Percentiles rank a stretch among this genome's conserved stretches.
phyloP scores from a whole-genome alignment of 768 basidiomycete species.

The Rhizopogon vinicolor region DNA sequence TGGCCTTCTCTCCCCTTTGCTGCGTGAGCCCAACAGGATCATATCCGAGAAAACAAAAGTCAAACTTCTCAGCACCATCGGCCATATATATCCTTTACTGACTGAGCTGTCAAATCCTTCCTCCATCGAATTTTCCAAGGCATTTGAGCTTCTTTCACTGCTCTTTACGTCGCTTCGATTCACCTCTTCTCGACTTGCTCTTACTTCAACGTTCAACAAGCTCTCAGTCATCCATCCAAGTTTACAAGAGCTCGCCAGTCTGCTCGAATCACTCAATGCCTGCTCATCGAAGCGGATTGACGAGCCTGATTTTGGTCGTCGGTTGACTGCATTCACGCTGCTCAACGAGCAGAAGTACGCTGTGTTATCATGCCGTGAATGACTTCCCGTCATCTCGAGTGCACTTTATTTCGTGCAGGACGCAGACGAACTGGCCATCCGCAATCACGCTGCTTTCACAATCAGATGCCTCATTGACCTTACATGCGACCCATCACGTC shows the following conservation, averaged over 20 bases:
- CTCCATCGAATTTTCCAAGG: conserved; percentile 42
- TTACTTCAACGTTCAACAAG: conserved; percentile 60
- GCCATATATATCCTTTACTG: conserved; percentile 61
- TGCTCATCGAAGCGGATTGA: conserved; percentile 80
- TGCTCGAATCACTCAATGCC: conserved; percentile 74
- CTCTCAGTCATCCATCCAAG: conserved; percentile 37
- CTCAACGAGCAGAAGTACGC: conserved; percentile 66
- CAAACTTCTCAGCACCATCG: conserved; percentile 70
- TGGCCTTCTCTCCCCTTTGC: conserved; percentile 68
- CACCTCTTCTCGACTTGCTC: conserved; percentile 62
- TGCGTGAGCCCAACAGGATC: conserved; percentile 69
- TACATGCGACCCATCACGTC: conserved; percentile 19
- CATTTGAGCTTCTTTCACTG: conserved; percentile 64
- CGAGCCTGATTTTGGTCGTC: conserved; percentile 89
- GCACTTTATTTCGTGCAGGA: conserved; percentile 86
- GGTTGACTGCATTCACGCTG: conserved; percentile 67
- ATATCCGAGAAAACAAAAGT: conserved; percentile 86
- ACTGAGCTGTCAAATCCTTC: conserved; percentile 48
- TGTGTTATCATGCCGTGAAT: conserved; percentile 50
- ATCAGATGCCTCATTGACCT: conserved; percentile 67
- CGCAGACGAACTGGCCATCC: conserved; percentile 79
- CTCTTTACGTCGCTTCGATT: conserved; percentile 76
- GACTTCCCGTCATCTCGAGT: conserved; percentile 83
- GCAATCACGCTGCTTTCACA: conserved; percentile 73
- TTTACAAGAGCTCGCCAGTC: conserved; percentile 42